A percentile compares a stretch with the other conserved stretches of the same genome.
These are phyloP conservation scores for Penicillium lividum DNA, from an alignment of 495 filamentous ascomycete genomes.

Conservation along the genomic window DNA sequence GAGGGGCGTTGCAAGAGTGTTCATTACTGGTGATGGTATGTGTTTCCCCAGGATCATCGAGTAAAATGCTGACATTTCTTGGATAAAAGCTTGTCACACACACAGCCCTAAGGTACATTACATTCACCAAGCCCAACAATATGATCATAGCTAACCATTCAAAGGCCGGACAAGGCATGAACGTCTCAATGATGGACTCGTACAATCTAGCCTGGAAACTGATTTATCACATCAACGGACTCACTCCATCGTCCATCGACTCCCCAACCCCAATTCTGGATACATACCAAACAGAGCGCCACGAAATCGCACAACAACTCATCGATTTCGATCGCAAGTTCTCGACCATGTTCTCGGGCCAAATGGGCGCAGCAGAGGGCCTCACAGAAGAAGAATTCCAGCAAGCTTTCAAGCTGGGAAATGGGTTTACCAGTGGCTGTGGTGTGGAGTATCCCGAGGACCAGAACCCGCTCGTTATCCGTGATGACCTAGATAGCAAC, in stretches of 20 bases:
- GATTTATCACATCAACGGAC: conserved; percentile 64
- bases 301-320: conserved; percentile 67
- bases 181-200: conserved; percentile 81
- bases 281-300: conserved; percentile 71
- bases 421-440: conserved; percentile 50
- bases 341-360: conserved; percentile 51
- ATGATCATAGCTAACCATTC: background rate
- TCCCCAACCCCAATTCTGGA: conserved; percentile 56
- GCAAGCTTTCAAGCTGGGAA: conserved; percentile 44
- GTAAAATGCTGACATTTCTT: background rate
- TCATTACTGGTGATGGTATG: conserved; percentile 64
- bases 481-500: conserved; percentile 21
- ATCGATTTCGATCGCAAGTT: conserved; percentile 70
- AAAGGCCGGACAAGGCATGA: conserved; percentile 88
- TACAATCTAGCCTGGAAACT: conserved; percentile 88
- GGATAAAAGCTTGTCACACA: conserved; percentile 48
- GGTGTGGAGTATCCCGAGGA: conserved; percentile 49
- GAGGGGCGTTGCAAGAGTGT: conserved; percentile 51
- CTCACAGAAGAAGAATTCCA: conserved; percentile 57
- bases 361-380: conserved; percentile 40
- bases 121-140: background rate
- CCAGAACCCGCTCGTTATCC: conserved; percentile 14
- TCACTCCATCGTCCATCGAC: conserved; percentile 43
- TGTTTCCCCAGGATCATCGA: background rate
- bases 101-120: conserved; percentile 65